phyloP scores from a whole-genome alignment of 2,329 filamentous ascomycete species.

The Paecilomyces variotii region DNA sequence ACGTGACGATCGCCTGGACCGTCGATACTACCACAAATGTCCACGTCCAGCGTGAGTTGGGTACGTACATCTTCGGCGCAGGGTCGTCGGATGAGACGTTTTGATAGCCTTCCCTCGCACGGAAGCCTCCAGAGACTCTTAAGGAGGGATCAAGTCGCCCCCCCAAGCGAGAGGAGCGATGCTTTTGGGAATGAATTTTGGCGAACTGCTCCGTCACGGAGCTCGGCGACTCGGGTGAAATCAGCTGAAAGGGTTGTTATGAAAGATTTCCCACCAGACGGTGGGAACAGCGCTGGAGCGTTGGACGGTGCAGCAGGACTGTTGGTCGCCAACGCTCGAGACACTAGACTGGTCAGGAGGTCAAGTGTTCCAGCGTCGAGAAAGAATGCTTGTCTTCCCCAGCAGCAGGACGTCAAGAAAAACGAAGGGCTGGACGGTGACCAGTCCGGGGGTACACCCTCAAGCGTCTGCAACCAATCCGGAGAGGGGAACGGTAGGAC shows the following conservation, averaged over 20 bases:
- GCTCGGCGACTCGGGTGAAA: slow-evolving; percentile 20
- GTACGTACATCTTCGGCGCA: slow-evolving; percentile 58
- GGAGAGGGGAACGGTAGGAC: neutral
- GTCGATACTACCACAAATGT: slow-evolving; percentile 67
- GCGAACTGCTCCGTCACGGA: slow-evolving; percentile 33
- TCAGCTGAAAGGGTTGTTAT: slow-evolving; percentile 22
- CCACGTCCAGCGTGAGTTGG: slow-evolving; percentile 82
- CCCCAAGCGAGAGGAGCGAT: slow-evolving; percentile 52
- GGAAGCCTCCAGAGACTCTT: slow-evolving; percentile 41
- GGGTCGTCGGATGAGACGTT: slow-evolving; percentile 24
- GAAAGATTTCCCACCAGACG: slow-evolving; percentile 24
- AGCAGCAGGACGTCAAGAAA: neutral
- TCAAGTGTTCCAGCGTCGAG: slow-evolving; percentile 2
- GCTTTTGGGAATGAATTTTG: slow-evolving; percentile 51
- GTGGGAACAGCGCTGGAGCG: slow-evolving; percentile 12
- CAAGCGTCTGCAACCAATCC: neutral
- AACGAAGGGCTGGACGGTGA: neutral
- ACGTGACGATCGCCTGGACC: slow-evolving; percentile 69
- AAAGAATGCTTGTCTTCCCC: neutral
- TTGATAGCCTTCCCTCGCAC: slow-evolving; percentile 45
- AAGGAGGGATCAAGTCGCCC: slow-evolving; percentile 46
- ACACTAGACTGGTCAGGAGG: slow-evolving; percentile 9
- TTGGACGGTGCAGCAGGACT: slow-evolving; percentile 1
- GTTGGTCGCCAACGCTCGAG: slow-evolving; percentile 2
- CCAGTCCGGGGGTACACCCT: neutral